Conservation (phyloP, 202 grass and related monocot genomes). For the Schoenoplectus triqueter region DNA sequence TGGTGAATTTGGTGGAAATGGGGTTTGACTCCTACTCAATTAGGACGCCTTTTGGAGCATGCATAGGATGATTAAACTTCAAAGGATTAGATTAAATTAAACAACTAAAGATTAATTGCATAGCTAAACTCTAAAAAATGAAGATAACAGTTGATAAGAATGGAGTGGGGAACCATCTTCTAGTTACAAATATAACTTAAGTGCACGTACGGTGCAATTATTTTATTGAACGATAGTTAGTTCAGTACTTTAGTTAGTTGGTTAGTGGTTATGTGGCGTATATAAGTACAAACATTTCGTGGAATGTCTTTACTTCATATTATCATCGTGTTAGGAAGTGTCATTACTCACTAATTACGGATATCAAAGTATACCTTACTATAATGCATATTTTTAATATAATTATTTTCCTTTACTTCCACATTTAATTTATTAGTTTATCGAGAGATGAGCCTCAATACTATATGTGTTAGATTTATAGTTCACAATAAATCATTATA, state of each 20-base stretch:
- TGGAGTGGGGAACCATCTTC: neutral
- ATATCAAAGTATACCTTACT: neutral
- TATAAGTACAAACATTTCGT: neutral
- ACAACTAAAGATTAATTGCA: neutral
- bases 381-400: neutral
- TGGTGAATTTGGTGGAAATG: constrained; percentile 2
- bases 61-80: neutral
- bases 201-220: constrained; percentile 29
- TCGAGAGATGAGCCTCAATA: too few species aligned
- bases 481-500: too few species aligned
- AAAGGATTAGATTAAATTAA: neutral
- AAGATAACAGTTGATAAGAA: neutral
- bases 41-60: neutral
- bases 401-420: too few species aligned
- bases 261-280: constrained; percentile 7
- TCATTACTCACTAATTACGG: neutral
- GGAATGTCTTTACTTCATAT: neutral
- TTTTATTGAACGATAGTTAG: neutral
- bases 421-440: too few species aligned
- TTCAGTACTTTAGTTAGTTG: constrained; percentile 19
- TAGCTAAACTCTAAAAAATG: neutral
- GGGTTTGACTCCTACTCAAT: constrained; percentile 9
- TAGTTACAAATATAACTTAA: constrained; percentile 2
- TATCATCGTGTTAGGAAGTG: constrained; percentile 6
- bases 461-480: too few species aligned